Percentiles rank a stretch among this genome's conserved stretches.
These are phyloP conservation scores for Salix koriyanagi DNA, from an alignment of 345 rosid species.

Conservation along the genomic window DNA sequence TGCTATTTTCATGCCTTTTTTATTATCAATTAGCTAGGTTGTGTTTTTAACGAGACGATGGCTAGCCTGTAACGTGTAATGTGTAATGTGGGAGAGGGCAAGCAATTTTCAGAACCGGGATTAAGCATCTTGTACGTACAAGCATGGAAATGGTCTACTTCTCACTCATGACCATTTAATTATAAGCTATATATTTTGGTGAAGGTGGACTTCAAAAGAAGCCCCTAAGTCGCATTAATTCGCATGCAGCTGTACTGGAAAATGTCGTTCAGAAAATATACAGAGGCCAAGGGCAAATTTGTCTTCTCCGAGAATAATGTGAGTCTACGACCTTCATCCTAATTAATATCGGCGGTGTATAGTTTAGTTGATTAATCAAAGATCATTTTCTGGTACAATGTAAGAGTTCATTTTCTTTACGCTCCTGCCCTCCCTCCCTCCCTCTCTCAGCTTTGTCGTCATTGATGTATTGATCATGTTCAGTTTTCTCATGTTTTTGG, in stretches of 20 bases:
- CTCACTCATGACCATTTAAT: not conserved
- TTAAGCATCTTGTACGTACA: constrained; percentile 42
- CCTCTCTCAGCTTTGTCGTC: not conserved
- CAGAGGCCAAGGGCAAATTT: not conserved
- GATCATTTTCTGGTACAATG: too few species aligned
- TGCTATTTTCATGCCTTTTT: constrained; percentile 53
- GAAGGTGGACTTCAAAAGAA: constrained; percentile 33
- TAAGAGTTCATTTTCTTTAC: not conserved
- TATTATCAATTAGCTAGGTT: not conserved
- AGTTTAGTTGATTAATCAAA: not conserved
- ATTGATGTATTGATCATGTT: not conserved
- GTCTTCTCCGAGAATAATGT: not conserved
- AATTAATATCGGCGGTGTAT: not conserved
- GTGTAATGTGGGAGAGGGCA: not conserved
- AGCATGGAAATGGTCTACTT: constrained; percentile 45
- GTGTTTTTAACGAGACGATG: not conserved
- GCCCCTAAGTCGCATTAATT: constrained; percentile 43
- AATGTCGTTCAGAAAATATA: not conserved
- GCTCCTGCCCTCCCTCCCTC: not conserved
- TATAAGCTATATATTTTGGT: not conserved
- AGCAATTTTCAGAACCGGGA: not conserved
- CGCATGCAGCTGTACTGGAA: not conserved
- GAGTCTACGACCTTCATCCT: not conserved
- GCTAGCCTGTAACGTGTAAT: not conserved
- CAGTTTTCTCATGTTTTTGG: not conserved